Evolutionary conservation across 257 asterid species (phyloP).

Genomic region (Datura wrightii): DNA sequence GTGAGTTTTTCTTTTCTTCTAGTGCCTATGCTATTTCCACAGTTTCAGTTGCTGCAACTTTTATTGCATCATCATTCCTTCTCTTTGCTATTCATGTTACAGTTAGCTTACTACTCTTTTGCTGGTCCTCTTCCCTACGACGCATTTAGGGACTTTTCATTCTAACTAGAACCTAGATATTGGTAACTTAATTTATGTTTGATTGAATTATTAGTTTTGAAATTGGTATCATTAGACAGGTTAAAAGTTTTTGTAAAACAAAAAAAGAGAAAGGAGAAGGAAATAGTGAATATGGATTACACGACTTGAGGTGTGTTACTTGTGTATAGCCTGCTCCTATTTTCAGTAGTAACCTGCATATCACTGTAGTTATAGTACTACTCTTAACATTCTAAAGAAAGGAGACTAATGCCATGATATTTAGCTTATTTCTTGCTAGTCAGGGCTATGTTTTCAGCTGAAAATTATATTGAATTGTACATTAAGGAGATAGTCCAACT

Average conservation of each 20-base stretch:
- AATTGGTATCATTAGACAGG: background rate
- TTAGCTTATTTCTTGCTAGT: no score
- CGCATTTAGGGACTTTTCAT: background rate
- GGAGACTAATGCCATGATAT: background rate
- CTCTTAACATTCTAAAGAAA: background rate
- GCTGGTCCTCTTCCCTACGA: background rate
- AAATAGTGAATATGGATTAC: background rate
- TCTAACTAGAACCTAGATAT: background rate
- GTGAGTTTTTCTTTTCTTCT: background rate
- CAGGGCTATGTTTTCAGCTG: no score
- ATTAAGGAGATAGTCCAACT: no score
- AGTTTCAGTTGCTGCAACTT: background rate
- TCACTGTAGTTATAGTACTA: no score
- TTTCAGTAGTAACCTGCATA: background rate
- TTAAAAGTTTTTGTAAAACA: no score
- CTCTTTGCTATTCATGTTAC: background rate
- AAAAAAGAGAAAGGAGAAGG: background rate
- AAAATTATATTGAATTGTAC: no score
- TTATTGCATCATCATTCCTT: no score
- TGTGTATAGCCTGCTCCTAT: background rate
- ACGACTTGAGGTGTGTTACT: background rate
- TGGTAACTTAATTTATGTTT: background rate
- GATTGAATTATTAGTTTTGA: background rate
- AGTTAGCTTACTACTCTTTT: background rate
- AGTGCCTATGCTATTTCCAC: background rate